phyloP scores from a whole-genome alignment of 257 asterid species.

The Solanum chilense region DNA sequence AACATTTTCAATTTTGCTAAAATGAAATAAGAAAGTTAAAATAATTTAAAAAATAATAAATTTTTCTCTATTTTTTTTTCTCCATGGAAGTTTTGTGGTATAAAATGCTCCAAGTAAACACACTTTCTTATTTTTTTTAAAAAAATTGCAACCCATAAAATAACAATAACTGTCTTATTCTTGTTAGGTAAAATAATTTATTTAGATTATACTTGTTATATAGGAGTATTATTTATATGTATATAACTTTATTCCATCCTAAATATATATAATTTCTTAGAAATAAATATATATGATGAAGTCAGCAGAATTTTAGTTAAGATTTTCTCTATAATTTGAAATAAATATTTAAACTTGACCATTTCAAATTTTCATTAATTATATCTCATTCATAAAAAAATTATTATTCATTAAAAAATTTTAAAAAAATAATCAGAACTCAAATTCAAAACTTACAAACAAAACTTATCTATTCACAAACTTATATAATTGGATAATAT shows the following conservation, averaged over 20 bases:
- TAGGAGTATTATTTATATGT: not conserved
- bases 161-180: not conserved
- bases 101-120: not conserved
- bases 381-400: not conserved
- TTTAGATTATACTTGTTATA: not conserved
- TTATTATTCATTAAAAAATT: too few species aligned
- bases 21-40: not conserved
- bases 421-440: not conserved
- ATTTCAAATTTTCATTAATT: not conserved
- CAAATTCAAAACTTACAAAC: not conserved
- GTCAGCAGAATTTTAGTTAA: not conserved
- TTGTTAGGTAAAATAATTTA: not conserved
- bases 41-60: not conserved
- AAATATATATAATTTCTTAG: not conserved
- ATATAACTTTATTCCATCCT: not conserved
- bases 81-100: not conserved
- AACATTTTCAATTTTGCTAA: not conserved
- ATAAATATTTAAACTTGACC: not conserved
- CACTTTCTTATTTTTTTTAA: not conserved
- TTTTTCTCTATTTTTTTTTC: not conserved
- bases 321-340: not conserved
- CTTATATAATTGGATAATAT: not conserved
- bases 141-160: not conserved
- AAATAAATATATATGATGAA: not conserved
- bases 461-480: not conserved